A percentile compares a stretch with the other conserved stretches of the same genome.
Conservation (phyloP, 306 rosid species). For the Cicer yamashitae region DNA sequence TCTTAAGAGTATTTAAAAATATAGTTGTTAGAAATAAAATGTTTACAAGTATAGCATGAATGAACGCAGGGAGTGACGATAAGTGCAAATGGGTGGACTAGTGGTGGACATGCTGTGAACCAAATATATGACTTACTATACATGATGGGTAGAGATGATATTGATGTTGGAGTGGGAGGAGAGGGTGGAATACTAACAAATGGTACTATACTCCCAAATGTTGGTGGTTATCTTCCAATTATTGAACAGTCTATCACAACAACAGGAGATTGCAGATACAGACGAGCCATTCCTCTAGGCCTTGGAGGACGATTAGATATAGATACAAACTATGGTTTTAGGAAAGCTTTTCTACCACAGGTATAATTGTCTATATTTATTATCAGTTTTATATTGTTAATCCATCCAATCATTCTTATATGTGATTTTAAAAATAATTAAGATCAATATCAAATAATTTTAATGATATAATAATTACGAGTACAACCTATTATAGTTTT, state of each 20-base stretch:
- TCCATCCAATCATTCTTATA: too few species aligned
- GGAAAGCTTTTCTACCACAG: constrained; percentile 91
- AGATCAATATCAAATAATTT: too few species aligned
- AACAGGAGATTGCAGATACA: constrained; percentile 76
- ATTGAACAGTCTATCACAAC: constrained; percentile 87
- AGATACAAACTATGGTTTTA: constrained; percentile 73
- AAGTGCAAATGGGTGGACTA: constrained; percentile 74
- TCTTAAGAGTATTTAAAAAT: too few species aligned
- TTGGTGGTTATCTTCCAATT: constrained; percentile 90
- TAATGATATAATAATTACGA: too few species aligned
- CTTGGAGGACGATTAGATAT: constrained; percentile 83
- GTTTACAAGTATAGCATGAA: too few species aligned
- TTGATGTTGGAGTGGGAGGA: constrained; percentile 87
- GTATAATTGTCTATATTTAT: constrained; percentile 38
- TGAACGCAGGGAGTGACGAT: constrained; percentile 66
- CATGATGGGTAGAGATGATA: constrained; percentile 91
- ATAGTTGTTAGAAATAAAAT: too few species aligned
- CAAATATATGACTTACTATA: constrained; percentile 82
- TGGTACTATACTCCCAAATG: constrained; percentile 73
- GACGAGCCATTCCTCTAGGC: constrained; percentile 76
- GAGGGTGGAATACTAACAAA: constrained; percentile 78
- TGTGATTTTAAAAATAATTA: too few species aligned
- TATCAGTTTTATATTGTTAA: too few species aligned
- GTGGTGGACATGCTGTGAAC: constrained; percentile 81
- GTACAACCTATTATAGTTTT: too few species aligned